Conservation (phyloP, 495 filamentous ascomycete species). For the Entonaema liquescens region DNA sequence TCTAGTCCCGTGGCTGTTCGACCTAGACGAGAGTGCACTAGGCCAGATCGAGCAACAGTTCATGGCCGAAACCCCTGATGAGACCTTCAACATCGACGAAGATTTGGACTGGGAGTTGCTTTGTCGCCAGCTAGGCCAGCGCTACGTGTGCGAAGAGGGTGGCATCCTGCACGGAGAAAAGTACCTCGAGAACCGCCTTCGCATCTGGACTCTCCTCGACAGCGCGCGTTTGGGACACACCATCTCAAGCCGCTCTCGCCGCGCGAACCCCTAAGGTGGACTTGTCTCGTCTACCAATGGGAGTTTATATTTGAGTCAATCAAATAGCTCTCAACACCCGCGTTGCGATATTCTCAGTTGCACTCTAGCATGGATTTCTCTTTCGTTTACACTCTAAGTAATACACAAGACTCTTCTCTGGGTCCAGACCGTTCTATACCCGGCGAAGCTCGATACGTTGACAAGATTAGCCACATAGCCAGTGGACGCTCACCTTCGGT, state of each 20-base stretch:
- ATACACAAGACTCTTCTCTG: too few relatives aligned
- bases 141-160: background rate
- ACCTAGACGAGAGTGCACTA: background rate
- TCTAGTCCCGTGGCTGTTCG: conserved; percentile 38
- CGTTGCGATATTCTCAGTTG: background rate
- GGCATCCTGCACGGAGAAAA: background rate
- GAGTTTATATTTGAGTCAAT: background rate
- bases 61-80: background rate
- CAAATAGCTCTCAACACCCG: background rate
- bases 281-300: background rate
- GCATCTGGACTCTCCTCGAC: conserved; percentile 38
- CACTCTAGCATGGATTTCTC: background rate
- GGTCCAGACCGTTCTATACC: too few relatives aligned
- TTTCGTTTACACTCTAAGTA: too few relatives aligned
- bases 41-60: background rate
- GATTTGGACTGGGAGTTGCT: conserved; percentile 41
- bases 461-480: too few relatives aligned
- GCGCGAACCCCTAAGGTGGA: background rate
- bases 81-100: background rate
- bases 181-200: conserved; percentile 32
- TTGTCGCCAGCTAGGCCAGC: conserved; percentile 34
- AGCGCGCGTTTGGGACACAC: conserved; percentile 12
- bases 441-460: too few relatives aligned
- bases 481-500: too few relatives aligned
- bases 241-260: background rate